These are phyloP conservation scores for Agapanthus africanus DNA, from an alignment of 106 monocot genomes.

Conservation along the genomic window DNA sequence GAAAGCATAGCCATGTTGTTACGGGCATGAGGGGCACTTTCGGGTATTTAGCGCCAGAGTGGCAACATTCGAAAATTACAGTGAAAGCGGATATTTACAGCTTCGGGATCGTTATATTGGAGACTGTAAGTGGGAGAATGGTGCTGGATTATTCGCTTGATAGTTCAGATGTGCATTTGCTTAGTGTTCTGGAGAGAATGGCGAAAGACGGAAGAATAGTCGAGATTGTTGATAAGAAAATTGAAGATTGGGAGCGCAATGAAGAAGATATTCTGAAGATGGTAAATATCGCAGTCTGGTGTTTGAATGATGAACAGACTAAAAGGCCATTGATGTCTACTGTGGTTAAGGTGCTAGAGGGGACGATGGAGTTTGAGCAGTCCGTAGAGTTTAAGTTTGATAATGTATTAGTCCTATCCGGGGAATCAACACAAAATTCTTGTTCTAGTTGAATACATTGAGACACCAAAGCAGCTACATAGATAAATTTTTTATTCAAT, in stretches of 20 bases:
- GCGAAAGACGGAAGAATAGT: not conserved
- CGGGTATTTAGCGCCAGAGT: conserved; percentile 21
- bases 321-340: conserved; percentile 7
- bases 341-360: conserved; percentile 6
- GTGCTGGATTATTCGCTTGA: conserved; percentile 17
- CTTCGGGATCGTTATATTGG: conserved; percentile 18
- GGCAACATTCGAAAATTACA: conserved; percentile 10
- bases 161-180: not conserved
- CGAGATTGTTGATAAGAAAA: conserved; percentile 8
- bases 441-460: no score
- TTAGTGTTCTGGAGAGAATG: not conserved
- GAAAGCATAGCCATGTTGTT: conserved; percentile 8
- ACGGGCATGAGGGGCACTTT: conserved; percentile 17
- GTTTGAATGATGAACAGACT: not conserved
- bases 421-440: no score
- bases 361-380: not conserved
- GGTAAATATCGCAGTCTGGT: conserved; percentile 3
- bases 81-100: conserved; percentile 23
- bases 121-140: conserved; percentile 16
- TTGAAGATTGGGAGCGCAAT: not conserved
- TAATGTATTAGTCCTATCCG: not conserved
- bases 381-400: conserved; percentile 5
- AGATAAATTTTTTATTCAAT: no score
- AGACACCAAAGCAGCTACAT: no score
- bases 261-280: not conserved